These are phyloP conservation scores for Peronosclerospora sorghi DNA, from an alignment of 352 stramenopile species.

Conservation along the genomic window DNA sequence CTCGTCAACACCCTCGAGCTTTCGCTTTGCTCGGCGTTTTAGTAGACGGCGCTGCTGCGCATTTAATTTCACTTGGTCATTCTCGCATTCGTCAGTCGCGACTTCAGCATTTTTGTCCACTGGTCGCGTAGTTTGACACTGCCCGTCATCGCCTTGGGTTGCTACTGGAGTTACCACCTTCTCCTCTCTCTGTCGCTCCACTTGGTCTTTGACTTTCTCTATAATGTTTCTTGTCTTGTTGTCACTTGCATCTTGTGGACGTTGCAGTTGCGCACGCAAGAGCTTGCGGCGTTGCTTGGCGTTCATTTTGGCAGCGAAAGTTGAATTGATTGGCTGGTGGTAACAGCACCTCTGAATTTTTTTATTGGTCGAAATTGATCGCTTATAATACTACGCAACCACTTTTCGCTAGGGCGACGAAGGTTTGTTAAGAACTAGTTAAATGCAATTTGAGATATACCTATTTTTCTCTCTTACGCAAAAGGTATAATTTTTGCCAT, in stretches of 20 bases:
- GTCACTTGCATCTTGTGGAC: neutral
- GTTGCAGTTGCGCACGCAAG: conserved; percentile 40
- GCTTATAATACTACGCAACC: neutral
- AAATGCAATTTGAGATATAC: no score
- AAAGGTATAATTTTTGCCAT: no score
- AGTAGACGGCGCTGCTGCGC: conserved; percentile 44
- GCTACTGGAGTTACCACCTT: conserved; percentile 3
- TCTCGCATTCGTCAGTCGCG: conserved; percentile 1
- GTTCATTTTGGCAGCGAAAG: conserved; percentile 30
- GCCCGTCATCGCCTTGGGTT: neutral
- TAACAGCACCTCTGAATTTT: neutral
- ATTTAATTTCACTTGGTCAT: no score
- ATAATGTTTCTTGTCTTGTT: neutral
- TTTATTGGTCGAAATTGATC: neutral
- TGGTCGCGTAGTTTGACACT: conserved; percentile 11
- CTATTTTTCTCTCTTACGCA: no score
- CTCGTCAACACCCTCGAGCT: conserved; percentile 16
- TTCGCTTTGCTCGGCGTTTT: conserved; percentile 31
- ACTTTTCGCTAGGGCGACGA: no score
- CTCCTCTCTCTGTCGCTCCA: neutral
- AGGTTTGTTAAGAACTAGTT: no score
- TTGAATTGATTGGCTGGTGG: conserved; percentile 3
- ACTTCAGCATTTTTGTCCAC: conserved; percentile 9
- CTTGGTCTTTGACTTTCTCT: neutral
- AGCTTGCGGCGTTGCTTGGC: conserved; percentile 74